Evolutionary conservation across 106 monocot species (phyloP), one percentile per base, ranked within the genome.

Genomic region (Xerophyta viscosa): DNA sequence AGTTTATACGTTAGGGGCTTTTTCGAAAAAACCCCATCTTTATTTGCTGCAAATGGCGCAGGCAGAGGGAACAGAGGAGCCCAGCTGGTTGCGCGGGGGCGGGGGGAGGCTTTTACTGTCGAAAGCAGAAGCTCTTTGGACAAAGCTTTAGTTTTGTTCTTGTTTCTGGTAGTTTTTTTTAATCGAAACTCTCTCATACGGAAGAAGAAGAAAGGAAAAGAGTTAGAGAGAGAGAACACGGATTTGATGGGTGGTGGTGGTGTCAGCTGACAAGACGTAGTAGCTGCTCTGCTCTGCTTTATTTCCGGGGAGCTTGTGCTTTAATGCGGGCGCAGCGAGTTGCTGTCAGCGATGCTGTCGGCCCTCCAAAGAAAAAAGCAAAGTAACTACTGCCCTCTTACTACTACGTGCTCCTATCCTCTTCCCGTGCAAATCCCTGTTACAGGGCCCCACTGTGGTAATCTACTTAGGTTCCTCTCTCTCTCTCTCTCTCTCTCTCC

Each of bases 231-330:
- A n/a, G n/a, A n/a, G n/a, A n/a, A 39, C 6, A 8, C 15, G 10
- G 6, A 3, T 39, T 12, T 39, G 2, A 39, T 33, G 15, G 10
- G 15, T 3, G 10, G 1, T 39, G 10, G 39, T 39, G 39, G 10
- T 39, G 39, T 39, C 39, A 39, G 39, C 39, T 39, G 39, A 39
- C 39, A 39, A 39, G 39, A 39, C 39, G 39, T 39, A 39, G 39
- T 12, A 50, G 13, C 21, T 6, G 13, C 24, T 25, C 0, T 25
- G 26, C 2, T 27, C 24, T 27, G 20, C 14, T 23, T 24, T 13
- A 14, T 27, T 24, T 1, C 26, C 11, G 14, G 26, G 2, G 50
- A 27, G 24, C 25, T 25, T 25, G 50, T 50, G 25, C 23, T 27
- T 24, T 39, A 39, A 39, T 39, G 26, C 23, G 11, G 43, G 15